A percentile compares a stretch with the other conserved stretches of the same genome.
phyloP scores from a whole-genome alignment of 164 flowering plant genomes.

The Euptelea pleiosperma region DNA sequence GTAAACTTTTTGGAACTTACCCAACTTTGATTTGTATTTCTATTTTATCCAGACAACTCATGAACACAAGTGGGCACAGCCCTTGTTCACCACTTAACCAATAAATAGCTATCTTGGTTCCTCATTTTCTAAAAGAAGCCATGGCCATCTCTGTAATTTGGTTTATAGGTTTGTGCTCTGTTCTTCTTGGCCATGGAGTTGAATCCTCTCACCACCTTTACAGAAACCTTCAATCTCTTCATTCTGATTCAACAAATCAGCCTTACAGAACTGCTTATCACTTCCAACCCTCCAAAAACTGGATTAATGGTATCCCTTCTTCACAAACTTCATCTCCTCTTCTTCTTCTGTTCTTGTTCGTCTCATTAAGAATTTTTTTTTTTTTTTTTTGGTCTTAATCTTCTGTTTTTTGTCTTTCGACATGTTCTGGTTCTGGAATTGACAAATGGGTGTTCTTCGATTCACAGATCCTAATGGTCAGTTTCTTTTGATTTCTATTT shows the following conservation, averaged over 20 bases:
- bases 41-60: too few relatives aligned
- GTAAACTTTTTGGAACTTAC: too few relatives aligned
- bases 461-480: slow-evolving; percentile 39
- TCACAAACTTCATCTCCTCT: not conserved
- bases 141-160: not conserved
- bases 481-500: slow-evolving; percentile 12
- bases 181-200: slow-evolving; percentile 9
- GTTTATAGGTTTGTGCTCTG: slow-evolving; percentile 3
- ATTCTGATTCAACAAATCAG: slow-evolving; percentile 3
- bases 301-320: slow-evolving; percentile 38
- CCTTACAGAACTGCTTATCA: slow-evolving; percentile 33
- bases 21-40: too few relatives aligned
- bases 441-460: slow-evolving; percentile 1
- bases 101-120: not conserved
- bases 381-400: not conserved
- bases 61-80: too few relatives aligned
- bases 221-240: slow-evolving; percentile 8
- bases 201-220: slow-evolving; percentile 11
- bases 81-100: too few relatives aligned
- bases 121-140: not conserved
- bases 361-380: too few relatives aligned
- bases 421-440: slow-evolving; percentile 5
- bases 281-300: slow-evolving; percentile 37
- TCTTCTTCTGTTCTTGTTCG: not conserved
- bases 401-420: not conserved